phyloP scores from a whole-genome alignment of 768 basidiomycete species.

The Sarcodon sp. region DNA sequence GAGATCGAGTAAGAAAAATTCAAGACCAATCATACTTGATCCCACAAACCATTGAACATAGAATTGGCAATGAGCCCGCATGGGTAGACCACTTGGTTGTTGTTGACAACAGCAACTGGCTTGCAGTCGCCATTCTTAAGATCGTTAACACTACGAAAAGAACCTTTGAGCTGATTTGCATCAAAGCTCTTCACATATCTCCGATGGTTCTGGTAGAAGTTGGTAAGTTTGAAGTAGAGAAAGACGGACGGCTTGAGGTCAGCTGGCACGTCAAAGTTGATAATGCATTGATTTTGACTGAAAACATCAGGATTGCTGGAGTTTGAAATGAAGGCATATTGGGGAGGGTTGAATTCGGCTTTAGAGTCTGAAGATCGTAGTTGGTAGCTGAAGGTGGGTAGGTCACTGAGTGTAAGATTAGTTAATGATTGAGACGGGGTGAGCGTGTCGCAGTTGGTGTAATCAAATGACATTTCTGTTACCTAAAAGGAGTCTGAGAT shows the following conservation, averaged over 20 bases:
- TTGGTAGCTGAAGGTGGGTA: slow-evolving; percentile 56
- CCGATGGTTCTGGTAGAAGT: slow-evolving; percentile 97
- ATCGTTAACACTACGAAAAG: slow-evolving; percentile 29
- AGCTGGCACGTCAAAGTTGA: slow-evolving; percentile 76
- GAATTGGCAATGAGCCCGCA: slow-evolving; percentile 98
- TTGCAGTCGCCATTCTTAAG: slow-evolving; percentile 78
- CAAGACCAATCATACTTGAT: background rate
- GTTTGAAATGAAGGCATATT: slow-evolving; percentile 64
- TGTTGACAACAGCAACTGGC: slow-evolving; percentile 48
- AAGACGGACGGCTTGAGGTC: slow-evolving; percentile 66
- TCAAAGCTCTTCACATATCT: slow-evolving; percentile 91
- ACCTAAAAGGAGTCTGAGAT: slow-evolving; percentile 33
- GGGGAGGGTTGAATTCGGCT: slow-evolving; percentile 37
- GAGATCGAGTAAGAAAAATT: background rate
- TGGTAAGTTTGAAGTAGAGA: slow-evolving; percentile 93
- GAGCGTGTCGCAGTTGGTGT: slow-evolving; percentile 78
- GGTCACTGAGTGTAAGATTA: slow-evolving; percentile 26
- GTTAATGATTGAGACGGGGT: slow-evolving; percentile 22
- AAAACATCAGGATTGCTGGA: slow-evolving; percentile 27
- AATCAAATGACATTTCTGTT: slow-evolving; percentile 90
- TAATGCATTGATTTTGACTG: slow-evolving; percentile 47
- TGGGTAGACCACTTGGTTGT: slow-evolving; percentile 63
- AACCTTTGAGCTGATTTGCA: slow-evolving; percentile 74
- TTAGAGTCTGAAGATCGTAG: slow-evolving; percentile 47
- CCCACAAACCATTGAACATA: slow-evolving; percentile 73